Conservation (phyloP, 1,139 yeast genomes). For the Ogataea hybrid region DNA sequence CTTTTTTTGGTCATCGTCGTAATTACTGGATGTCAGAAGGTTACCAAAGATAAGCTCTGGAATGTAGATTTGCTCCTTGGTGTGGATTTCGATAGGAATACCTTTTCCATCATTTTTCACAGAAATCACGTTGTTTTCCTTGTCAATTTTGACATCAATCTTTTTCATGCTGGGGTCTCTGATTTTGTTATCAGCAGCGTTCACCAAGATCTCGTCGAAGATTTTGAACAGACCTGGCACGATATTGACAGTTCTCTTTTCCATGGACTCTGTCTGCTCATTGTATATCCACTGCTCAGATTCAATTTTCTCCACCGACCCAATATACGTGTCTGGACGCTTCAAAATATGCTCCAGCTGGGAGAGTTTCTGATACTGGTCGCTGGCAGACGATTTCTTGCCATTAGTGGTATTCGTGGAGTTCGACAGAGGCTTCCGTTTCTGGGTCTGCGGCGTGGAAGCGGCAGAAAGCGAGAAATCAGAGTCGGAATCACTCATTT, state of each 20-base stretch:
- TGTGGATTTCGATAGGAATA: constrained; percentile 92
- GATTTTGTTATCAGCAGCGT: constrained; percentile 98
- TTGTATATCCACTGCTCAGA: constrained; percentile 87
- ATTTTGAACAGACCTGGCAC: constrained; percentile 97
- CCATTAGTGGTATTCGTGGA: constrained; percentile 24
- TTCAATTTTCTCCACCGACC: constrained; percentile 83
- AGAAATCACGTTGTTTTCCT: constrained; percentile 70
- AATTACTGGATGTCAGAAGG: constrained; percentile 90
- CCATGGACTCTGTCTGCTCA: constrained; percentile 69
- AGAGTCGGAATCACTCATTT: constrained; percentile 14
- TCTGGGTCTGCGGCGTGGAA: constrained; percentile 5
- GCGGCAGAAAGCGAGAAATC: constrained; percentile 9
- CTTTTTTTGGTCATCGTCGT: constrained; percentile 92
- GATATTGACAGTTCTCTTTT: constrained; percentile 63
- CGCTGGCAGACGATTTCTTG: constrained; percentile 49
- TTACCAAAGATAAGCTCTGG: constrained; percentile 98
- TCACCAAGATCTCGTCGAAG: constrained; percentile 94
- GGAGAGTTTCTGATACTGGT: constrained; percentile 88
- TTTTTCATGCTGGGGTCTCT: constrained; percentile 89
- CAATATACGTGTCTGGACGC: constrained; percentile 97
- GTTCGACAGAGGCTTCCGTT: constrained; percentile 27
- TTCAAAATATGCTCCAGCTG: constrained; percentile 95
- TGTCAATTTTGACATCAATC: constrained; percentile 75
- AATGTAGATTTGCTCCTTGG: constrained; percentile 86
- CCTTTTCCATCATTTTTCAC: constrained; percentile 95